Evolutionary conservation across 1,284 basidiomycete species (phyloP).

Genomic region (Apiotrichum mycotoxinovorans): DNA sequence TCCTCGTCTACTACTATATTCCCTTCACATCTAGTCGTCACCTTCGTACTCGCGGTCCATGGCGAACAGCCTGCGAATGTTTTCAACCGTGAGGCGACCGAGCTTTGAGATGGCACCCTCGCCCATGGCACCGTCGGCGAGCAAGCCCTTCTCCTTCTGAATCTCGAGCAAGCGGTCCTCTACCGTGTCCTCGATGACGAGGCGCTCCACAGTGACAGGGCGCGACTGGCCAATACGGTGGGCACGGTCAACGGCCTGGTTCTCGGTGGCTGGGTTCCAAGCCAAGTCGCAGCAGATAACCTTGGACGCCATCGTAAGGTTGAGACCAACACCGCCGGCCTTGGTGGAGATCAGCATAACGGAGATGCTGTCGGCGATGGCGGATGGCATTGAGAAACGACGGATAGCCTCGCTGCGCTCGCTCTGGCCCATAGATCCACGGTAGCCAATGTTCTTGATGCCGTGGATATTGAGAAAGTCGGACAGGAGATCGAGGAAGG

Average conservation of each 20-base stretch:
- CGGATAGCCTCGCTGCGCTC: conserved; percentile 38
- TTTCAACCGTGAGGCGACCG: conserved; percentile 14
- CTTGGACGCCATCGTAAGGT: conserved; percentile 41
- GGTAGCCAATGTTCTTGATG: conserved; percentile 36
- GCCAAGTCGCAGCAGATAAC: conserved; percentile 26
- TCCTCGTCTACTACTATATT: no score
- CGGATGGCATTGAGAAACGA: conserved; percentile 31
- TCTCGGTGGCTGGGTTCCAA: conserved; percentile 48
- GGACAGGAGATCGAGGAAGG: conserved; percentile 39
- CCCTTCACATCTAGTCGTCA: not conserved
- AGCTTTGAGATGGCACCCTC: conserved; percentile 36
- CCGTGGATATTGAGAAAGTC: conserved; percentile 28
- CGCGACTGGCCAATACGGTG: conserved; percentile 90
- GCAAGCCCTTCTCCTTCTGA: conserved; percentile 39
- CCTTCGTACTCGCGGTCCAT: conserved; percentile 2
- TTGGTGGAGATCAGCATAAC: conserved; percentile 50
- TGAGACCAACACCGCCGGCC: conserved; percentile 45
- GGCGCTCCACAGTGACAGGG: conserved; percentile 76
- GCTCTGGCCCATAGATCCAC: conserved; percentile 41
- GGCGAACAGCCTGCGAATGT: conserved; percentile 20
- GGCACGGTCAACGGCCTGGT: conserved; percentile 51
- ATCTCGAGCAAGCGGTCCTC: conserved; percentile 32
- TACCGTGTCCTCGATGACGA: conserved; percentile 56
- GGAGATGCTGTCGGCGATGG: conserved; percentile 23
- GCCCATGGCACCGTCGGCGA: conserved; percentile 50